These are phyloP conservation scores for Biscogniauxia marginata DNA, from an alignment of 2,329 filamentous ascomycete genomes.

Conservation along the genomic window DNA sequence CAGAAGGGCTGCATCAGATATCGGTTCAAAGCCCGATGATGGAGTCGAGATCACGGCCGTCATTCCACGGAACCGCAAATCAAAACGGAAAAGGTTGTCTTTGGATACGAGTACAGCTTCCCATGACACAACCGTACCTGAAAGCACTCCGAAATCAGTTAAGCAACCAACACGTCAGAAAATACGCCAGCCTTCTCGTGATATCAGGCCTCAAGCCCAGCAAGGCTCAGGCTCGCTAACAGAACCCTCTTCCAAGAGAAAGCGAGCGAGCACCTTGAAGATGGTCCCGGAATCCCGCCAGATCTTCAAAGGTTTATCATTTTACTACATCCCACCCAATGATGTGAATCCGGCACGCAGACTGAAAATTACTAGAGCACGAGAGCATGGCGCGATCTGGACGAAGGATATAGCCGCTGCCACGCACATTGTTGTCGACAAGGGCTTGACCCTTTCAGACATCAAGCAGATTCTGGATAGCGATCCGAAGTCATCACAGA, in stretches of 20 bases:
- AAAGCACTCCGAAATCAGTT: slow-evolving; percentile 12
- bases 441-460: slow-evolving; percentile 60
- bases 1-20: slow-evolving; percentile 15
- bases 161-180: slow-evolving; percentile 10
- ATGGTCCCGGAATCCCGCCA: slow-evolving; percentile 51
- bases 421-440: slow-evolving; percentile 81
- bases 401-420: slow-evolving; percentile 56
- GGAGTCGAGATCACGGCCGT: slow-evolving; percentile 23
- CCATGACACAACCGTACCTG: slow-evolving; percentile 15
- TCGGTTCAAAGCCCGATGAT: slow-evolving; percentile 8
- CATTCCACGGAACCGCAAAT: slow-evolving; percentile 12
- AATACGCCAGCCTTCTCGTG: slow-evolving; percentile 18
- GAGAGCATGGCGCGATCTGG: slow-evolving; percentile 75
- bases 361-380: slow-evolving; percentile 70
- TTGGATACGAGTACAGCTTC: neutral
- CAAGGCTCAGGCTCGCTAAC: slow-evolving; percentile 12
- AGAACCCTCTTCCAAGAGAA: slow-evolving; percentile 43
- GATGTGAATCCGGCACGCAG: slow-evolving; percentile 67
- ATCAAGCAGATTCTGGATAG: slow-evolving; percentile 57
- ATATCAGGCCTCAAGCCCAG: neutral
- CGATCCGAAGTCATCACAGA: slow-evolving; percentile 30
- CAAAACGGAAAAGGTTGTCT: neutral
- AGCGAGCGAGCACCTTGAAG: slow-evolving; percentile 41
- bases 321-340: slow-evolving; percentile 81
- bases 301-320: slow-evolving; percentile 60